These are phyloP conservation scores for Neonectria sp. DNA, from an alignment of 2,329 filamentous ascomycete species.

Conservation along the genomic window DNA sequence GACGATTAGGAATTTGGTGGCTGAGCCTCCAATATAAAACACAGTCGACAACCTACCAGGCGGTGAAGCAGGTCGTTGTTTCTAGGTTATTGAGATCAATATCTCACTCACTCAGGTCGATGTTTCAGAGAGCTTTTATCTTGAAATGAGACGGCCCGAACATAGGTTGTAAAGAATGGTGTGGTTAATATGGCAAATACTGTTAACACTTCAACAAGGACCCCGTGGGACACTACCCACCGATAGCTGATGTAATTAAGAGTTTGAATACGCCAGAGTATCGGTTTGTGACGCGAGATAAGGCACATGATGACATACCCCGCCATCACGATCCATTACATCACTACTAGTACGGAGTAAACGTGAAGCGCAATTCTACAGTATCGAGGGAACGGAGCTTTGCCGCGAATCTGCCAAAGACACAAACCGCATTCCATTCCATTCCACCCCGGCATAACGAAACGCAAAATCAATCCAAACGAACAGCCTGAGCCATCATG, in stretches of 20 bases:
- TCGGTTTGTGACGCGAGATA: constrained; percentile 27
- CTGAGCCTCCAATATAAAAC: background rate
- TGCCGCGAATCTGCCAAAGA: background rate
- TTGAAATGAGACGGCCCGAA: background rate
- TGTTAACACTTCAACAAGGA: background rate
- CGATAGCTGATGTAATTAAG: constrained; percentile 3
- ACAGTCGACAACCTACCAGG: background rate
- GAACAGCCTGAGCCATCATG: constrained; percentile 51
- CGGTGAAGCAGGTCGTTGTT: background rate
- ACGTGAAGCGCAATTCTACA: constrained; percentile 12
- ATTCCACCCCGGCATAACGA: background rate
- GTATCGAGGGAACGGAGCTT: background rate
- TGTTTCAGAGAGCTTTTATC: background rate
- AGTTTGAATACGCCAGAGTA: constrained; percentile 8
- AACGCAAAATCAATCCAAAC: background rate
- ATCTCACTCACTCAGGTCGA: background rate
- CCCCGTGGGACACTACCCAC: background rate
- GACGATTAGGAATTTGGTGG: background rate
- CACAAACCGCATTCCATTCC: background rate
- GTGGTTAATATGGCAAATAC: background rate
- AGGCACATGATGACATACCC: constrained; percentile 21
- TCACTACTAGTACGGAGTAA: constrained; percentile 25
- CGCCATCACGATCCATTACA: constrained; percentile 39
- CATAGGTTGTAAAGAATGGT: background rate
- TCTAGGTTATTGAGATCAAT: background rate